These are phyloP conservation scores for Tylopilus balloui DNA, from an alignment of 768 basidiomycete genomes.

Conservation along the genomic window DNA sequence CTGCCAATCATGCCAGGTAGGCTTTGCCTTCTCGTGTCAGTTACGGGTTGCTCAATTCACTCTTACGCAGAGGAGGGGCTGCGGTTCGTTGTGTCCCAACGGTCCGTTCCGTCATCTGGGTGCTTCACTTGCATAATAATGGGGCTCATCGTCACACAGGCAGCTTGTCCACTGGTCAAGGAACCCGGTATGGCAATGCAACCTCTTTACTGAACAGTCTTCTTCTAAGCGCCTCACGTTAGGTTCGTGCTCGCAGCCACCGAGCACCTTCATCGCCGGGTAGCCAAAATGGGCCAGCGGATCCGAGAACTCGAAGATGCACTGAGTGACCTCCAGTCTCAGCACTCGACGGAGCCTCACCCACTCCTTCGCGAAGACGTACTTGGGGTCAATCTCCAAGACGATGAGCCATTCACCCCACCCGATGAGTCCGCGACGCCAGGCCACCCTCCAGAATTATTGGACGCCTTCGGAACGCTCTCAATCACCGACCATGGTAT, in stretches of 20 bases:
- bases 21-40: conserved; percentile 10
- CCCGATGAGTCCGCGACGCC: conserved; percentile 23
- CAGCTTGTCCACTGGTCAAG: conserved; percentile 75
- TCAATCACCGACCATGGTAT: conserved; percentile 57
- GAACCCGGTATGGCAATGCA: conserved; percentile 49
- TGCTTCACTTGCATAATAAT: background rate
- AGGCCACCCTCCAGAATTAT: conserved; percentile 36
- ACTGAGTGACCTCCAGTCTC: conserved; percentile 45
- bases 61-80: conserved; percentile 52
- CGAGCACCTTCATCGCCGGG: conserved; percentile 58
- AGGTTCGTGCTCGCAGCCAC: conserved; percentile 62
- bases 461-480: conserved; percentile 58
- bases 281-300: conserved; percentile 48
- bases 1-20: conserved; percentile 69
- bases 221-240: conserved; percentile 6
- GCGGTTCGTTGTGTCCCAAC: conserved; percentile 67
- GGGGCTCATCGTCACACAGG: conserved; percentile 34
- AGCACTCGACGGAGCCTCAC: conserved; percentile 50
- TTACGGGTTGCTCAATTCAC: background rate
- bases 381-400: conserved; percentile 31
- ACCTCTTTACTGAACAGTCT: conserved; percentile 1
- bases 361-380: conserved; percentile 57
- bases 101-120: conserved; percentile 37
- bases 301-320: conserved; percentile 62
- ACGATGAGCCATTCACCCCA: conserved; percentile 20